Conservation (phyloP, 768 basidiomycete genomes). For the Filobasidium wieringae region DNA sequence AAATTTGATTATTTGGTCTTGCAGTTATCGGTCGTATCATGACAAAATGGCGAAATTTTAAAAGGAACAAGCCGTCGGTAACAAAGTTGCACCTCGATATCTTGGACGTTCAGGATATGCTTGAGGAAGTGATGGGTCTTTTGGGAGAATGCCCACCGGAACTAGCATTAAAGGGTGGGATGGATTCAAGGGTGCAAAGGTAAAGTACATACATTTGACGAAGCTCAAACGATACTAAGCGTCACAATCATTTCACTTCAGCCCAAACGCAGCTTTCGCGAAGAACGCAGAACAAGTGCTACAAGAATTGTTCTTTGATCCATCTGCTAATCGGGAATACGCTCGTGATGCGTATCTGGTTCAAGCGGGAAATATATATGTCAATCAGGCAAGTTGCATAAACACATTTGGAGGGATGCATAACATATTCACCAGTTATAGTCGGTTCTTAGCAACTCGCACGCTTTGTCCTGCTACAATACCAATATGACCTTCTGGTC, state of each 20-base stretch:
- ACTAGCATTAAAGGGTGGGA: slow-evolving; percentile 50
- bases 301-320: slow-evolving; percentile 82
- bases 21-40: slow-evolving; percentile 28
- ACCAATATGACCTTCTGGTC: slow-evolving; percentile 65
- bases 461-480: slow-evolving; percentile 83
- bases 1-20: not conserved
- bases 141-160: slow-evolving; percentile 66
- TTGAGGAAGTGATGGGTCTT: slow-evolving; percentile 60
- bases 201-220: no score
- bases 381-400: slow-evolving; percentile 59
- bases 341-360: slow-evolving; percentile 82
- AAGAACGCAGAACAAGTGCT: slow-evolving; percentile 63
- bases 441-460: slow-evolving; percentile 60
- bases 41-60: slow-evolving; percentile 23
- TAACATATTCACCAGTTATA: not conserved
- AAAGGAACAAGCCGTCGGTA: slow-evolving; percentile 23
- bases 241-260: no score
- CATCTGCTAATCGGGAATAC: slow-evolving; percentile 70
- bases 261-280: slow-evolving; percentile 21
- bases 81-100: slow-evolving; percentile 39
- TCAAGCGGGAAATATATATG: slow-evolving; percentile 83
- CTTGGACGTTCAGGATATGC: slow-evolving; percentile 71
- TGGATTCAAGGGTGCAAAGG: slow-evolving; percentile 21
- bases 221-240: no score
- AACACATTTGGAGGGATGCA: no score